Conservation (phyloP, 768 basidiomycete genomes). For the Macrolepiota fuliginosa region DNA sequence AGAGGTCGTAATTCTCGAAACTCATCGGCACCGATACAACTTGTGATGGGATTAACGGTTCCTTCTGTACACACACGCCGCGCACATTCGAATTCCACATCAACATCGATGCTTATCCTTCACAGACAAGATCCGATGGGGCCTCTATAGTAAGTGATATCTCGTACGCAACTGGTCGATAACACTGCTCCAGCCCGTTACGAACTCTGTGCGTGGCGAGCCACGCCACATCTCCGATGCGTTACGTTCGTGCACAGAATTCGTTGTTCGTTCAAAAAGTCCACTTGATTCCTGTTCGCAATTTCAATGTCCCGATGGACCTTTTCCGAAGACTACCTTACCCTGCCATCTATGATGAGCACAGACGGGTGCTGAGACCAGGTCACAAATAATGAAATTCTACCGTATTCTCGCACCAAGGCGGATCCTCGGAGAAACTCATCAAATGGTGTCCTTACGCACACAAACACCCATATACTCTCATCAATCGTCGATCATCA, state of each 20-base stretch:
- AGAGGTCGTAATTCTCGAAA: neutral
- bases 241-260: neutral
- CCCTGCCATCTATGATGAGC: neutral
- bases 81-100: neutral
- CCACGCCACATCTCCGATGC: constrained; percentile 1
- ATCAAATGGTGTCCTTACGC: neutral
- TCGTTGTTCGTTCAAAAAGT: neutral
- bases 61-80: neutral
- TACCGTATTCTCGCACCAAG: neutral
- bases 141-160: neutral
- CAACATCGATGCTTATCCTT: neutral
- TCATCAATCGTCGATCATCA: neutral
- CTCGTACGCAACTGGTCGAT: neutral
- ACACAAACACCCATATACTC: neutral
- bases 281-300: neutral
- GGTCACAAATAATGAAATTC: neutral
- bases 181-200: neutral
- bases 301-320: neutral
- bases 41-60: neutral
- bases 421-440: neutral
- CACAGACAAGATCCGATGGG: neutral
- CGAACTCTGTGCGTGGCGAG: neutral
- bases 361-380: neutral
- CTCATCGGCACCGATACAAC: neutral
- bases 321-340: neutral